phyloP scores from a whole-genome alignment of 2,329 filamentous ascomycete species.

The Paracamarosporium sp. region DNA sequence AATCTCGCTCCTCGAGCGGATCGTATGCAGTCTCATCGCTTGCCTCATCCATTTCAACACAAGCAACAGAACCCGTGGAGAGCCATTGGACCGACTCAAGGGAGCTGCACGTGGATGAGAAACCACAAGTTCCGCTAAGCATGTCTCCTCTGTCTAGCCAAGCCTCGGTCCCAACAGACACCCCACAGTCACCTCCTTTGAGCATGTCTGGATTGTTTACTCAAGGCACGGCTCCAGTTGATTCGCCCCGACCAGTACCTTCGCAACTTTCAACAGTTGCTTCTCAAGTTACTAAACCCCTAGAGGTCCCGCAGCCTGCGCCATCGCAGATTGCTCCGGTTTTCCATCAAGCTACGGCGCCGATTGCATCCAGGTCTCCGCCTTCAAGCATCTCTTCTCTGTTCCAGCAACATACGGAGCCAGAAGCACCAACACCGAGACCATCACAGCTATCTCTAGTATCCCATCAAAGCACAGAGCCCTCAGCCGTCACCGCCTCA shows the following conservation, averaged over 20 bases:
- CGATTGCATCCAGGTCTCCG: constrained; percentile 11
- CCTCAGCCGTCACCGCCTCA: constrained; percentile 9
- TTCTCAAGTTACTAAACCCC: constrained; percentile 33
- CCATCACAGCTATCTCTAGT: constrained; percentile 27
- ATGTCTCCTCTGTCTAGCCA: constrained; percentile 22
- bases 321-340: constrained; percentile 25
- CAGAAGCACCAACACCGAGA: constrained; percentile 19
- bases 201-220: constrained; percentile 34
- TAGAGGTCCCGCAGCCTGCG: constrained; percentile 19
- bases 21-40: constrained; percentile 25
- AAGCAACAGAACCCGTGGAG: constrained; percentile 32
- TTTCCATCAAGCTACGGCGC: constrained; percentile 32
- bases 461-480: constrained; percentile 30
- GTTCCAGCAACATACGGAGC: constrained; percentile 30
- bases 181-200: constrained; percentile 17
- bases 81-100: not conserved
- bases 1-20: constrained; percentile 24
- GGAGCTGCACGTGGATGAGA: not conserved
- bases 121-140: constrained; percentile 12
- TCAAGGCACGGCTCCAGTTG: constrained; percentile 34
- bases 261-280: constrained; percentile 29
- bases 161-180: constrained; percentile 24
- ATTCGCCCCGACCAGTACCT: constrained; percentile 19
- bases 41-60: constrained; percentile 36
- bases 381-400: constrained; percentile 2